Evolutionary conservation across 2,329 filamentous ascomycete species (phyloP), one percentile per base, ranked within the genome.

Genomic region (Endoconidiophora laricicola): DNA sequence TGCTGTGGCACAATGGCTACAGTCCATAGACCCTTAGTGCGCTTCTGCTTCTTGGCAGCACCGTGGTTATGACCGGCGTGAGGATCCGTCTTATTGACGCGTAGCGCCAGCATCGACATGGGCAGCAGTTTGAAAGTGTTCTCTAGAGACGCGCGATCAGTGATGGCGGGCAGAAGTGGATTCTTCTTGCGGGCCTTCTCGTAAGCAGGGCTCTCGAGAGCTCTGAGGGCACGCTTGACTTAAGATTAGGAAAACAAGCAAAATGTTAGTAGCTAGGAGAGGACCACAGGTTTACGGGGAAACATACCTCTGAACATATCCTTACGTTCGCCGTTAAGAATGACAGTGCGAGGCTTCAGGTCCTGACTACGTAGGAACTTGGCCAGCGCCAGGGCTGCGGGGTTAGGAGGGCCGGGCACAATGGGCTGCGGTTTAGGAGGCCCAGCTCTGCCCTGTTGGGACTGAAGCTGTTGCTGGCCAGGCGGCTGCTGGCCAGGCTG

Each of bases 171-270:
- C 3, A 96, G 79, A 43, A 86, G 76, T 4, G 86, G 78, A 67
- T 94, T 91, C 78, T 94, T 94, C 63, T 82, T 82, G 61, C 82
- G 76, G 52, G 86, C 86, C 70, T 94, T 94, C 58, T 79, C 76
- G 68, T 98, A 98, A 39, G 83, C 87, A 46, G 86, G 83, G 20
- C 87, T 91, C 65, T 94, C 73, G 49, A 98, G 74, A 24, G 85
- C 87, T 59, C 91, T 84, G 55, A 98, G 81, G 39, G 91, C 91
- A 62, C 91, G 86, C 74, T 96, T 96, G 64, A 98, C 91, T 94
- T 56, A 57, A 56, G 50, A 48, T 6, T 10, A 37, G 16, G 16
- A 40, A 26, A n/a, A 33, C 20, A 40, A 9, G 20, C 6, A 37
- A 9, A 3, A 43, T 29, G 44, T 52, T 52, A 52, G 44, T 33